A percentile compares a stretch with the other conserved stretches of the same genome.
These are phyloP conservation scores for Ilyonectria mors-panacis DNA, from an alignment of 2,329 filamentous ascomycete genomes.

Conservation along the genomic window DNA sequence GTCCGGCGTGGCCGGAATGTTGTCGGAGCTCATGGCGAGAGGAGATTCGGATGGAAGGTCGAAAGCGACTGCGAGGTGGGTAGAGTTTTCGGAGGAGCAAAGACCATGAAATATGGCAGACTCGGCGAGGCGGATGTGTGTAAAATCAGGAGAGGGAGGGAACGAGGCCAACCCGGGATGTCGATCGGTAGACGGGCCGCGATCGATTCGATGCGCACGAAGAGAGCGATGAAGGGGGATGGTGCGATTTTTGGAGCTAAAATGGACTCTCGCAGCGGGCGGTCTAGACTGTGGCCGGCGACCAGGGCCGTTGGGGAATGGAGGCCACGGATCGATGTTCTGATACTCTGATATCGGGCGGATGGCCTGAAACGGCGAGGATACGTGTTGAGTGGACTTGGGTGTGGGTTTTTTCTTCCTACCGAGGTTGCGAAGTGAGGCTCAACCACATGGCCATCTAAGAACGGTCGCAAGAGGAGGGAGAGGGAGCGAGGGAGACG, in stretches of 20 bases:
- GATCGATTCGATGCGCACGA: slow-evolving; percentile 48
- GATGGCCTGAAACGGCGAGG: slow-evolving; percentile 23
- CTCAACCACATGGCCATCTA: slow-evolving; percentile 17
- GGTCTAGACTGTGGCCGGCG: slow-evolving; percentile 42
- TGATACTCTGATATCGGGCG: slow-evolving; percentile 25
- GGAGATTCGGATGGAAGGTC: not conserved
- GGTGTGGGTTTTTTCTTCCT: slow-evolving; percentile 2
- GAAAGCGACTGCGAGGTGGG: slow-evolving; percentile 11
- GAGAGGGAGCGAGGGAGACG: slow-evolving; percentile 11
- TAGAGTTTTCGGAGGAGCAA: slow-evolving; percentile 22
- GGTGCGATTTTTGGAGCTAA: slow-evolving; percentile 50
- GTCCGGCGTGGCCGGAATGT: slow-evolving; percentile 63
- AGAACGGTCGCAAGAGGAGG: not conserved
- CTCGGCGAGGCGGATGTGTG: slow-evolving; percentile 24
- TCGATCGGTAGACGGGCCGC: slow-evolving; percentile 43
- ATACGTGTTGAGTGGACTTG: slow-evolving; percentile 14
- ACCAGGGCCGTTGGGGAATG: slow-evolving; percentile 38
- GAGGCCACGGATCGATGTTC: slow-evolving; percentile 21
- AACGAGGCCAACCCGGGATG: slow-evolving; percentile 34
- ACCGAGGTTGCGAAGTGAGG: slow-evolving; percentile 1
- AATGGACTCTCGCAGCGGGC: slow-evolving; percentile 43
- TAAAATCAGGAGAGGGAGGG: slow-evolving; percentile 38
- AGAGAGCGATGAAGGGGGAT: slow-evolving; percentile 46
- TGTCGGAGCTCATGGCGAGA: slow-evolving; percentile 51
- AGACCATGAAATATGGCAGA: slow-evolving; percentile 28